Evolutionary conservation across 2,329 filamentous ascomycete genomes (phyloP).

Genomic region (Leptosphaerulina australis): DNA sequence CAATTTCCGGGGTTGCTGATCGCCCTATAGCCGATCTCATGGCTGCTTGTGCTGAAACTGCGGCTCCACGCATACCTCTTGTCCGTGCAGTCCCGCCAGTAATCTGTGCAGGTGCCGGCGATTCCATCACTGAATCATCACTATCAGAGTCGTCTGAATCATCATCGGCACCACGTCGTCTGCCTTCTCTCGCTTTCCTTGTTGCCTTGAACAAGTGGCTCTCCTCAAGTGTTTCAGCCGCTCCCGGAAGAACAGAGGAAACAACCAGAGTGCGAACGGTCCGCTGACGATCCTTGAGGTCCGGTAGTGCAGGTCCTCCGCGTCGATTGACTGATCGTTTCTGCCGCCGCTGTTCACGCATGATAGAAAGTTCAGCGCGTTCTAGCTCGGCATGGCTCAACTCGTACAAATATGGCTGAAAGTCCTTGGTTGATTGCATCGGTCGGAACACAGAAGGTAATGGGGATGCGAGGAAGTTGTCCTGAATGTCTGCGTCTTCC

Average conservation of each 20-base stretch:
- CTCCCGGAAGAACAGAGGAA: conserved; percentile 88
- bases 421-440: conserved; percentile 92
- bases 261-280: conserved; percentile 93
- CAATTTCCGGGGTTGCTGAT: conserved; percentile 86
- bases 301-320: conserved; percentile 90
- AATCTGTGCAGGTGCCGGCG: conserved; percentile 74
- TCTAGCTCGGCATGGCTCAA: conserved; percentile 89
- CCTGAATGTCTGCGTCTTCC: conserved; percentile 86
- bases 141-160: conserved; percentile 92
- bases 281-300: conserved; percentile 91
- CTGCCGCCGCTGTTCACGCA: conserved; percentile 89
- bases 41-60: conserved; percentile 82
- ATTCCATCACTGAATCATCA: conserved; percentile 84
- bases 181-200: conserved; percentile 53
- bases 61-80: conserved; percentile 86
- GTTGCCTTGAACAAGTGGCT: conserved; percentile 80
- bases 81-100: conserved; percentile 80
- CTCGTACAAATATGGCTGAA: conserved; percentile 90
- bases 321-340: conserved; percentile 94
- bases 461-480: conserved; percentile 85
- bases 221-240: conserved; percentile 78
- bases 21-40: conserved; percentile 77
- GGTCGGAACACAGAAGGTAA: conserved; percentile 83
- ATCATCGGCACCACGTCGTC: conserved; percentile 68
- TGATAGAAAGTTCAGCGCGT: conserved; percentile 88